phyloP scores from a whole-genome alignment of 352 stramenopile species.

The Phytophthora palmivora region DNA sequence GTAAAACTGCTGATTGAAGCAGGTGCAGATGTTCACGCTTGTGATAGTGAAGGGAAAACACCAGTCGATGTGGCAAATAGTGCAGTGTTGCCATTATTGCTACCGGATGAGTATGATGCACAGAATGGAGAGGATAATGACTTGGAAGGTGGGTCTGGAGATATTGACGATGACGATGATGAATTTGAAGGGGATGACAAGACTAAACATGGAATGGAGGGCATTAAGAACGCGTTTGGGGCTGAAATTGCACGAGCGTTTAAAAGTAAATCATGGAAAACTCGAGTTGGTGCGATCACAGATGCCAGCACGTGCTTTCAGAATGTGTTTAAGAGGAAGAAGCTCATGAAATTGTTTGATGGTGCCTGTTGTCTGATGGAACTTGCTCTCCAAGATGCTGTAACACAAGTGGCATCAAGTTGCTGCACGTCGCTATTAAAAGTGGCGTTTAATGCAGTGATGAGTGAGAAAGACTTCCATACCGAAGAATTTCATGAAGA shows the following conservation, averaged over 20 bases:
- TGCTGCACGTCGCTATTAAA: conserved; percentile 72
- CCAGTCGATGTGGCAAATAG: conserved; percentile 69
- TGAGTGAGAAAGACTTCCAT: conserved; percentile 72
- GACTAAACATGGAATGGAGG: conserved; percentile 16
- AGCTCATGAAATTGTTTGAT: conserved; percentile 62
- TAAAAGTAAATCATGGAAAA: conserved; percentile 67
- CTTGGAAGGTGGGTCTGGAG: conserved; percentile 22
- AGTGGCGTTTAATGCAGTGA: conserved; percentile 60
- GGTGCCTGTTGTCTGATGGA: conserved; percentile 70
- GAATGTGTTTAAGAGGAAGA: conserved; percentile 46
- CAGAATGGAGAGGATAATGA: conserved; percentile 37
- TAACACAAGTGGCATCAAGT: conserved; percentile 69
- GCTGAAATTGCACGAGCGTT: conserved; percentile 58
- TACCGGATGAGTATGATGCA: conserved; percentile 51
- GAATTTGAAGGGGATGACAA: conserved; percentile 40
- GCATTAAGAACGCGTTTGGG: conserved; percentile 59
- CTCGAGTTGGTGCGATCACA: conserved; percentile 55
- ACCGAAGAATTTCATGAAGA: conserved; percentile 59
- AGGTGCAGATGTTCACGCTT: conserved; percentile 70
- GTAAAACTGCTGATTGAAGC: conserved; percentile 76
- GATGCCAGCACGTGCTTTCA: conserved; percentile 64
- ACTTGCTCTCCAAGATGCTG: conserved; percentile 59
- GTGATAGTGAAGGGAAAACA: conserved; percentile 63
- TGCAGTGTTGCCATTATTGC: conserved; percentile 51
- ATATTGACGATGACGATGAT: conserved; percentile 48